Evolutionary conservation across 2,329 filamentous ascomycete genomes (phyloP).

Genomic region (Pseudogymnoascus sp.): DNA sequence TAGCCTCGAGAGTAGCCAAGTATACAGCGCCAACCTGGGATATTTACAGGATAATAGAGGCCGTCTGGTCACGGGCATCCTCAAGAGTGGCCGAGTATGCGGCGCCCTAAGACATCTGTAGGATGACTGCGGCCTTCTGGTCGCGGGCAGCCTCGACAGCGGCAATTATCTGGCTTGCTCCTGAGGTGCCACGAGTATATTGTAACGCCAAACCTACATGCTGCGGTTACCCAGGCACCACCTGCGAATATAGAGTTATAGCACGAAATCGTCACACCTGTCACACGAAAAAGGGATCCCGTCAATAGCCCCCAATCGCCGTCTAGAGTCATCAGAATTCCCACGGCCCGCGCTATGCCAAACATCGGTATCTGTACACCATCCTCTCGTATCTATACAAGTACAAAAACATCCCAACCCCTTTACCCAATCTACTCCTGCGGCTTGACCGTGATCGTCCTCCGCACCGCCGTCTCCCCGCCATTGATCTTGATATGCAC

Average conservation of each 20-base stretch:
- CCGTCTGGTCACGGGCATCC: too few relatives aligned
- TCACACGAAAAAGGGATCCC: neutral
- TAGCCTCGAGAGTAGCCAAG: too few relatives aligned
- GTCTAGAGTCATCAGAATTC: neutral
- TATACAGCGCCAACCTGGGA: too few relatives aligned
- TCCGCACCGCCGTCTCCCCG: constrained; percentile 31
- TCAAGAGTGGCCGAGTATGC: too few relatives aligned
- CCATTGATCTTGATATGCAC: constrained; percentile 43
- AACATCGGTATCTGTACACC: neutral
- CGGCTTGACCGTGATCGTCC: constrained; percentile 33
- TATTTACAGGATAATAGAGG: too few relatives aligned
- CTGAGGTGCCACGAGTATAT: neutral
- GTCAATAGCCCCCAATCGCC: neutral
- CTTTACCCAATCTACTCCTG: constrained; percentile 17
- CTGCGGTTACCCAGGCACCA: neutral
- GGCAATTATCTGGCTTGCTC: too few relatives aligned
- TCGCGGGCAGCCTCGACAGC: too few relatives aligned
- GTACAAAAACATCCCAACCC: neutral
- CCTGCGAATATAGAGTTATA: neutral
- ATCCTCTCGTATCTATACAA: constrained; percentile 15
- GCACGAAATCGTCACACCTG: neutral
- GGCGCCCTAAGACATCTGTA: too few relatives aligned
- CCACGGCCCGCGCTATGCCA: neutral
- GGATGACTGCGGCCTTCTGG: too few relatives aligned
- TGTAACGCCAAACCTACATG: neutral